These are phyloP conservation scores for Penicillium tannophilum DNA, from an alignment of 495 filamentous ascomycete species.

Conservation along the genomic window DNA sequence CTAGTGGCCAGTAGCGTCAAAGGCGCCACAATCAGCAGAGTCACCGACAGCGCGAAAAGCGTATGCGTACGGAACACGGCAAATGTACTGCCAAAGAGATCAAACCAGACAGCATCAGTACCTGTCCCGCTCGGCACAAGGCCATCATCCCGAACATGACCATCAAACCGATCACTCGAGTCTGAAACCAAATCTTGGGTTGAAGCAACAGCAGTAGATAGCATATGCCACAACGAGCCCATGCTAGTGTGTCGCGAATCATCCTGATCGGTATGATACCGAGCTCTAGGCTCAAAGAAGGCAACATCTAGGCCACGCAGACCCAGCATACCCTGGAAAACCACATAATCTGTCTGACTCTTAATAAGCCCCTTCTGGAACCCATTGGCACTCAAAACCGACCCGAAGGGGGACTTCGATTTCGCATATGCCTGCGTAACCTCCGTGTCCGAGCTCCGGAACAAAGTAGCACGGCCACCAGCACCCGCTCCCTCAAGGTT, in stretches of 20 bases:
- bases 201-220: slow-evolving; percentile 75
- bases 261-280: slow-evolving; percentile 93
- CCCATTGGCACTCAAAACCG: slow-evolving; percentile 77
- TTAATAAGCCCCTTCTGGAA: slow-evolving; percentile 76
- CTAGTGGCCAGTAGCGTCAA: slow-evolving; percentile 68
- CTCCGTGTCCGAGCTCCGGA: slow-evolving; percentile 84
- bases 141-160: slow-evolving; percentile 54
- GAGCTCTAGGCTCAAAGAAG: slow-evolving; percentile 80
- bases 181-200: slow-evolving; percentile 70
- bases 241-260: slow-evolving; percentile 74
- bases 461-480: slow-evolving; percentile 83
- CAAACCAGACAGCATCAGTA: slow-evolving; percentile 85
- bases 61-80: slow-evolving; percentile 77
- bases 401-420: slow-evolving; percentile 76
- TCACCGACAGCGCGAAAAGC: slow-evolving; percentile 84
- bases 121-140: slow-evolving; percentile 69
- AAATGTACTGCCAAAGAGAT: slow-evolving; percentile 81
- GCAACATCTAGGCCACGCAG: slow-evolving; percentile 90
- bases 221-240: slow-evolving; percentile 91
- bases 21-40: slow-evolving; percentile 75
- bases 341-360: slow-evolving; percentile 86
- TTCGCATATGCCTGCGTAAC: slow-evolving; percentile 77
- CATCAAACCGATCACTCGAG: slow-evolving; percentile 68
- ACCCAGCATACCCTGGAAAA: slow-evolving; percentile 79
- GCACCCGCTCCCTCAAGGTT: slow-evolving; percentile 96